These are phyloP conservation scores for Simmondsia chinensis DNA, from an alignment of 148 eudicot species.

Conservation along the genomic window DNA sequence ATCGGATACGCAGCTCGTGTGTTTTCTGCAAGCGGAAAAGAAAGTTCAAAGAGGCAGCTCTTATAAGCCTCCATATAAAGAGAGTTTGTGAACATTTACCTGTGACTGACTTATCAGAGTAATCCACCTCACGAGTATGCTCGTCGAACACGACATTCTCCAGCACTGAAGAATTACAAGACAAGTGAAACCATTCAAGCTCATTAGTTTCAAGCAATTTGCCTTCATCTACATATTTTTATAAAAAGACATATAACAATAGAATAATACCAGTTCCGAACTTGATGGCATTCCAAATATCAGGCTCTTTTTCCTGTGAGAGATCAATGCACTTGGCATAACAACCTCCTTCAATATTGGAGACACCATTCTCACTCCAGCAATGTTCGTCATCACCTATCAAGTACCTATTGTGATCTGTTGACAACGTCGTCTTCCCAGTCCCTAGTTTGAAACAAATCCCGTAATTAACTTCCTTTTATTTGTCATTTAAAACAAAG, in stretches of 20 bases:
- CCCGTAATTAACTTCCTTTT: too few relatives aligned
- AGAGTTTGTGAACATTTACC: slow-evolving; percentile 37
- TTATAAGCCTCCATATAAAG: too few relatives aligned
- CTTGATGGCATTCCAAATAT: slow-evolving; percentile 79
- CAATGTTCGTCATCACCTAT: slow-evolving; percentile 86
- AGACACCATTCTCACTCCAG: slow-evolving; percentile 67
- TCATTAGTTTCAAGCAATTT: background rate
- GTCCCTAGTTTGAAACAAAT: slow-evolving; percentile 32
- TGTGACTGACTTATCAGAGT: slow-evolving; percentile 78
- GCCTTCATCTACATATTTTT: background rate
- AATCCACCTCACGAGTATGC: slow-evolving; percentile 82
- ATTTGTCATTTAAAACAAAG: too few relatives aligned
- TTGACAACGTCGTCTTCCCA: slow-evolving; percentile 75
- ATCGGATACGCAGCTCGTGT: slow-evolving; percentile 89
- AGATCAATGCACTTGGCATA: slow-evolving; percentile 88
- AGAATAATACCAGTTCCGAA: slow-evolving; percentile 35
- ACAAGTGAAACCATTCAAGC: too few relatives aligned
- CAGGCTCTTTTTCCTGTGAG: slow-evolving; percentile 65
- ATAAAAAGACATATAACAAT: background rate
- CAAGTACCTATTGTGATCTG: slow-evolving; percentile 60
- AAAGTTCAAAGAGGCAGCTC: too few relatives aligned
- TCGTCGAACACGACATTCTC: slow-evolving; percentile 95
- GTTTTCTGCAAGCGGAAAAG: slow-evolving; percentile 38
- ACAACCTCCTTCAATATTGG: slow-evolving; percentile 83
- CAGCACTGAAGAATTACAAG: slow-evolving; percentile 33